phyloP scores from a whole-genome alignment of 139 green algal genomes.

The Micractinium conductrix region DNA sequence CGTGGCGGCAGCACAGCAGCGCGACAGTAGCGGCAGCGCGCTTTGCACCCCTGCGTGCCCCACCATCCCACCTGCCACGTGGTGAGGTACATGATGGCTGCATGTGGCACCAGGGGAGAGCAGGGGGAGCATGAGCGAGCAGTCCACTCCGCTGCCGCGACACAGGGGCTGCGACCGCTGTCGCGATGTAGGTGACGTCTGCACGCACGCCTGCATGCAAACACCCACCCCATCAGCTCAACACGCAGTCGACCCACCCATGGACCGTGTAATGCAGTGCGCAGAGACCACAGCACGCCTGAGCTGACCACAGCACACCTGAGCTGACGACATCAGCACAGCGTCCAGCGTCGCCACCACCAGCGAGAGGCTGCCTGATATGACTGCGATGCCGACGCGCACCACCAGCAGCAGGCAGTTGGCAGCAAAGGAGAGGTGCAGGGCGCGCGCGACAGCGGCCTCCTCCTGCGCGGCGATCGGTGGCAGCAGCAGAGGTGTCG shows the following conservation, averaged over 20 bases:
- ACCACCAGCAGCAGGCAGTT: constrained; percentile 50
- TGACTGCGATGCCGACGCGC: constrained; percentile 51
- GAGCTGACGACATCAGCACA: constrained; percentile 64
- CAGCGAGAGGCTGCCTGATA: constrained; percentile 56
- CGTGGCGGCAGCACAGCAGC: too few species aligned
- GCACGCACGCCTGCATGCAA: too few species aligned
- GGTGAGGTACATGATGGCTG: constrained; percentile 59
- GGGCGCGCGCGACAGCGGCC: not conserved
- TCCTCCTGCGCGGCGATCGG: not conserved
- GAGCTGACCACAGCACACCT: not conserved
- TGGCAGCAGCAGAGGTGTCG: not conserved
- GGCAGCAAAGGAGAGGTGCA: not conserved
- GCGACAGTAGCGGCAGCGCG: not conserved
- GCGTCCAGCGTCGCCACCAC: constrained; percentile 64
- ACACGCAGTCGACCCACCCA: too few species aligned
- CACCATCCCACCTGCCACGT: not conserved
- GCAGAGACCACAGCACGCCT: too few species aligned
- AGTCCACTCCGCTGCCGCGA: too few species aligned
- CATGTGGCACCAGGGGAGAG: too few species aligned
- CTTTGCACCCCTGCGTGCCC: constrained; percentile 10
- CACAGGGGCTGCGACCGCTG: too few species aligned
- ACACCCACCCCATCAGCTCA: too few species aligned
- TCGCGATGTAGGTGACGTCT: too few species aligned
- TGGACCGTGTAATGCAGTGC: too few species aligned
- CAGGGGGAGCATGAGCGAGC: too few species aligned